A percentile compares a stretch with the other conserved stretches of the same genome.
Conservation (phyloP, 1,284 basidiomycete genomes). For the Ustilago vetiveriae region DNA sequence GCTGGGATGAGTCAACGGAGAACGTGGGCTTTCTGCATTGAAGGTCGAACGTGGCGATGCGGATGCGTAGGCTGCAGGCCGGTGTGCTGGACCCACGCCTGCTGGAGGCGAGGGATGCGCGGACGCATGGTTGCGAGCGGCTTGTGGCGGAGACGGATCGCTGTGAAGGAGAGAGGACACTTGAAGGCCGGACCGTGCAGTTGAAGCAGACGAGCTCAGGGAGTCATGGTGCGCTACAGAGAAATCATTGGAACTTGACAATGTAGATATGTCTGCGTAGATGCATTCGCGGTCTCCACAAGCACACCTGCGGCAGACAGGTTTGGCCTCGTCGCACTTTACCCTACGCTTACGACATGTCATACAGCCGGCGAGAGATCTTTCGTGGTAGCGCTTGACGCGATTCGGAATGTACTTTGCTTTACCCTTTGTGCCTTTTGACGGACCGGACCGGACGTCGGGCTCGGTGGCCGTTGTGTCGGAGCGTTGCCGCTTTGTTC, state of each 20-base stretch:
- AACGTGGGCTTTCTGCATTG: slow-evolving; percentile 1
- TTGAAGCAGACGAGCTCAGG: neutral
- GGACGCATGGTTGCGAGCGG: neutral
- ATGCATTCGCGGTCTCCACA: slow-evolving; percentile 39
- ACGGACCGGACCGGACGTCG: slow-evolving; percentile 6
- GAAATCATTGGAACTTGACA: neutral
- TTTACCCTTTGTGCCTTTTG: slow-evolving; percentile 43
- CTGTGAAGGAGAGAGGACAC: slow-evolving; percentile 31
- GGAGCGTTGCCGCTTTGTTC: slow-evolving; percentile 4
- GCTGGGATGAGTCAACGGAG: neutral
- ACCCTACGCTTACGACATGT: slow-evolving; percentile 44
- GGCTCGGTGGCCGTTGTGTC: neutral
- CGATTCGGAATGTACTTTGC: slow-evolving; percentile 42
- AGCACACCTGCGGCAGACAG: slow-evolving; percentile 32
- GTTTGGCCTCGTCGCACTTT: slow-evolving; percentile 43
- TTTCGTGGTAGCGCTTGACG: slow-evolving; percentile 44
- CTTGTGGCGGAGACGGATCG: neutral
- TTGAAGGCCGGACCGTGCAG: slow-evolving; percentile 12
- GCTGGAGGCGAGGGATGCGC: slow-evolving; percentile 5
- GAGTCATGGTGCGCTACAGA: neutral
- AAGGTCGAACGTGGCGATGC: slow-evolving; percentile 20
- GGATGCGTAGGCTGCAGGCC: neutral
- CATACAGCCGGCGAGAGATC: slow-evolving; percentile 37
- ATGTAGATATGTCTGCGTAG: slow-evolving; percentile 15
- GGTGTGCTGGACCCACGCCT: slow-evolving; percentile 6